Base-by-base conservation (phyloP, 169 alveolate species). In the Eimeria tenella region DNA sequence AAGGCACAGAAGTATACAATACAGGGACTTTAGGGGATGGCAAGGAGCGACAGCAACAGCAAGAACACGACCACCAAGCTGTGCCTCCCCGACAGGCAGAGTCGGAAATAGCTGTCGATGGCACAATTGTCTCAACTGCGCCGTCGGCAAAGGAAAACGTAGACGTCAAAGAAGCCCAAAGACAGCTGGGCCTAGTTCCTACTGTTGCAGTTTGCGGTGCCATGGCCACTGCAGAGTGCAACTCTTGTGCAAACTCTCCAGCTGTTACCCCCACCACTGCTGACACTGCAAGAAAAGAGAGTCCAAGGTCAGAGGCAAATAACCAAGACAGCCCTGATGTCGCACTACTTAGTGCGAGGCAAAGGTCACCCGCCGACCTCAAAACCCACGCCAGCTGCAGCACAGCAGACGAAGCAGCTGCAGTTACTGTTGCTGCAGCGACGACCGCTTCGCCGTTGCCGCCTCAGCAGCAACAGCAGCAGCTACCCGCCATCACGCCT, bases 41-140 rank as follows among this genome's bases (percentile, higher is more conserved):
- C 42, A 31, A 31, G 42, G 42, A 31, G 42, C 70, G n/a, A 21
- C 89, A 81, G 53, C 73, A 15, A 68, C 89, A 81, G 74, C 70
- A 81, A 55, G 89, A 81, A 5, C 89, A 55, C 13, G 89, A 21
- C 10, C 42, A 31, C 42, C 42, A 31, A 31, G 0, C 42, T 31
- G 42, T 31, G 42, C 42, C 42, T 31, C 2, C 42, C 42, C 42
- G 2, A 31, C 74, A 56, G 1, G 89, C 55, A n/a, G 89, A 55
- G 10, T 23, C 74, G n/a, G 60, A 53, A 68, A 65, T 52, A 23
- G n/a, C 71, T 56, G 70, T 53, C 19, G 89, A 53, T 5, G 55
- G 52, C 21, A n/a, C 56, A 15, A 15, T 21, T 25, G 58, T 56
- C 25, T 23, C 89, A 6, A 71, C 55, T 23, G 31, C 53, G 55